Conservation (phyloP, 805 yeast species). For the Candida golubevii region DNA sequence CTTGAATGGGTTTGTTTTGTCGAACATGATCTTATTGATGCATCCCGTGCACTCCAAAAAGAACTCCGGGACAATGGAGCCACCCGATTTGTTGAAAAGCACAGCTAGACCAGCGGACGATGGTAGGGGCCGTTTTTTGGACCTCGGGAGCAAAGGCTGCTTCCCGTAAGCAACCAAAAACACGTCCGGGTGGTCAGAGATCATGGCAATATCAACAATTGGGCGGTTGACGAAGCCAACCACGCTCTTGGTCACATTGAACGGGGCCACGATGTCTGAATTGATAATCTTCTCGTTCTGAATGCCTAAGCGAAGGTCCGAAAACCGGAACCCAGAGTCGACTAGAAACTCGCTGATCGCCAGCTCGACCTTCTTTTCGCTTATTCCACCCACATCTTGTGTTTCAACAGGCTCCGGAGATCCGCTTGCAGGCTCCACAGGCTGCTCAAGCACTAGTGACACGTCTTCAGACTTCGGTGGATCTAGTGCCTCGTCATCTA, state of each 20-base stretch:
- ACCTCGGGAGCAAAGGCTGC: neutral
- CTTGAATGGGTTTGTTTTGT: conserved; percentile 32
- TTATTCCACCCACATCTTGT: neutral
- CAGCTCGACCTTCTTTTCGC: conserved; percentile 3
- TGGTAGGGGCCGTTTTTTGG: conserved; percentile 1
- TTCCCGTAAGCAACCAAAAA: conserved; percentile 15
- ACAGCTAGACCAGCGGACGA: conserved; percentile 24
- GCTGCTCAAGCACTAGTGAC: neutral
- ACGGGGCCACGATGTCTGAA: conserved; percentile 10
- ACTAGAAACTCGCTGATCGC: conserved; percentile 1
- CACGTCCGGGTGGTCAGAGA: conserved; percentile 11
- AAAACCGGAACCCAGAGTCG: conserved; percentile 8
- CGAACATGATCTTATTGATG: conserved; percentile 39
- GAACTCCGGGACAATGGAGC: conserved; percentile 29
- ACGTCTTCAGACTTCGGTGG: neutral
- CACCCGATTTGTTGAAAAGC: conserved; percentile 29
- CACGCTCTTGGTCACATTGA: conserved; percentile 6
- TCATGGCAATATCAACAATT: conserved; percentile 9
- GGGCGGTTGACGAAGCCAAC: conserved; percentile 10
- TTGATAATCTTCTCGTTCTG: neutral
- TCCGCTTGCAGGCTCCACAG: neutral
- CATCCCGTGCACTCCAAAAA: conserved; percentile 39
- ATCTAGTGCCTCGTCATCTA: neutral
- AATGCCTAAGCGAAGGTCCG: conserved; percentile 15
- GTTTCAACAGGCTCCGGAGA: neutral